phyloP scores from a whole-genome alignment of 768 basidiomycete species.

The Porphyrellus cyaneotinctus region DNA sequence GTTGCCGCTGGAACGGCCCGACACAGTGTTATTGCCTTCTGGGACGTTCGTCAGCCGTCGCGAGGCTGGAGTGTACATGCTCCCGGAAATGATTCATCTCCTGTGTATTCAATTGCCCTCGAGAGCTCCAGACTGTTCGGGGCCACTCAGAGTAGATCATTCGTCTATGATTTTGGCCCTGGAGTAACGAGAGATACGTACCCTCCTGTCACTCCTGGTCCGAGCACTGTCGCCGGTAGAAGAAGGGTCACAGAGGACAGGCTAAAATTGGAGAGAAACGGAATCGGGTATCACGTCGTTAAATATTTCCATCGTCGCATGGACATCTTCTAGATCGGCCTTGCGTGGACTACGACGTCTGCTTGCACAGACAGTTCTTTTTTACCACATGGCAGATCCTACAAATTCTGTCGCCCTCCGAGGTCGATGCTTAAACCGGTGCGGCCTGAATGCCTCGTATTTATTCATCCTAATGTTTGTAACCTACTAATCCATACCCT shows the following conservation, averaged over 20 bases:
- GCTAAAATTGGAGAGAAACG: slow-evolving; percentile 34
- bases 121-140: slow-evolving; percentile 81
- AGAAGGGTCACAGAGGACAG: slow-evolving; percentile 12
- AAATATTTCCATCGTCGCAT: slow-evolving; percentile 38
- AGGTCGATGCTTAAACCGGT: background rate
- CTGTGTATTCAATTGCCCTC: slow-evolving; percentile 68
- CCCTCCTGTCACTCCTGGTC: slow-evolving; percentile 30
- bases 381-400: background rate
- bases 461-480: background rate
- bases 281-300: slow-evolving; percentile 49
- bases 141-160: slow-evolving; percentile 70
- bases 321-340: slow-evolving; percentile 7
- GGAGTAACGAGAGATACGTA: slow-evolving; percentile 56
- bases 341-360: background rate
- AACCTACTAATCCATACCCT: background rate
- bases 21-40: slow-evolving; percentile 75
- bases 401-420: background rate
- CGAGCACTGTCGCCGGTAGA: slow-evolving; percentile 22
- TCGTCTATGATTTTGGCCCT: slow-evolving; percentile 77
- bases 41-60: slow-evolving; percentile 66
- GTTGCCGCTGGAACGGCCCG: slow-evolving; percentile 75
- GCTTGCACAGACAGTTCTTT: background rate
- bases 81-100: slow-evolving; percentile 74
- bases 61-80: slow-evolving; percentile 76
- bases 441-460: background rate